Evolutionary conservation across 805 yeast species (phyloP), one percentile per base, ranked within the genome.

Genomic region (Schwanniomyces vanrijiae): DNA sequence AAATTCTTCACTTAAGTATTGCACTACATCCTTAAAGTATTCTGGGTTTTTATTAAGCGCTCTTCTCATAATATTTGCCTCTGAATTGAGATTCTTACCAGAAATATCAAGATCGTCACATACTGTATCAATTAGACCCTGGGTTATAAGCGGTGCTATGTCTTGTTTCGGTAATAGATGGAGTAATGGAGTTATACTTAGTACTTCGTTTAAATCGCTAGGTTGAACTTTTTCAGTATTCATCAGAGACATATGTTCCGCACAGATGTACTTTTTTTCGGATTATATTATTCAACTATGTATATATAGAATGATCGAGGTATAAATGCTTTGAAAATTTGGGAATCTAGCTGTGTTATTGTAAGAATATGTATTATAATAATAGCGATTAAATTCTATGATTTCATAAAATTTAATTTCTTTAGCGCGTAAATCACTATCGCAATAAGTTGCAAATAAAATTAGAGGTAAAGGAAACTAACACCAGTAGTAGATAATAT

Each of bases 101-200:
- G 44, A 37, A 9, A 45, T 33, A 8, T 45, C 50, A 8, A 44
- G 13, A 20, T 45, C 44, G 31, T 40, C 49, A 3, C 46, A 31
- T 28, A 40, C 42, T 20, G 47, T 47, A 9, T 55, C 48, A 4
- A 50, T 22, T 10, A 49, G 49, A 5, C 51, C 48, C 13, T 53
- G 40, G 11, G 52, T 20, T 11, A 54, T 39, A 18, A 60, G 48
- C 6, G 61, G 56, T 9, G 58, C 53, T 19, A 59, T 29, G 24
- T 52, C 59, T 40, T 64, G 68, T n/a, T 53, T 56, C 18, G 68
- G 68, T n/a, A 65, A 41, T 9, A 65, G 55, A 42, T 63, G 66
- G 5, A 61, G 46, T 20, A 65, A 47, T 2, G 69, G 69, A n/a
- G 61, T 56, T 10, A 59, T 56, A 10, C 60, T 45, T 26, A 65